Evolutionary conservation across 495 filamentous ascomycete genomes (phyloP), one percentile per base, ranked within the genome.

Genomic region (Tuber melanosporum): DNA sequence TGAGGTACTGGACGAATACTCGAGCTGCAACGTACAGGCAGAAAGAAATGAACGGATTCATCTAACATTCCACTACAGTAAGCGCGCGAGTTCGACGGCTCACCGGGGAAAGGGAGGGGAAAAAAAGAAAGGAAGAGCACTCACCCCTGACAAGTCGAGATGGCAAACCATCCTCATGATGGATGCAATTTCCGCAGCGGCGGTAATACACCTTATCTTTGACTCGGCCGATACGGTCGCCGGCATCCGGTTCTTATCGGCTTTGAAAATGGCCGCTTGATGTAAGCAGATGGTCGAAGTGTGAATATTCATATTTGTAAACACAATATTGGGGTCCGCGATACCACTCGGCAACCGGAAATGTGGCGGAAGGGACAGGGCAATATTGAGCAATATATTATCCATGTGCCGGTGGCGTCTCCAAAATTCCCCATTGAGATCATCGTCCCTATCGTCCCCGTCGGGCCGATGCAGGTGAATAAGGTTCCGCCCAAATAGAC

Each of bases 181-280:
- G 79, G 91, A 94, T n/a, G 94, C 92, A 81, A 98, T 96, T 80
- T 98, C 94, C 75, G 93, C 92, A 8, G 95, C 95, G 7, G 95
- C 94, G 39, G 95, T 93, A 75, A 98, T 93, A 80, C 96, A 98
- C 73, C 95, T 88, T 3, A 96, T 89, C 82, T 96, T 97, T 82
- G 95, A 97, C 82, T 98, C 94, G 0, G 91, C 89, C 73, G 91
- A 90, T 62, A 98, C 91, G 42, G 89, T 89, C 15, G 89, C 86
- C 6, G 94, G 90, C 80, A 98, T 87, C 73, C 89, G 88, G 84
- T 98, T 92, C 84, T 93, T 95, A 80, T 98, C 94, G 0, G 95
- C 93, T 84, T 97, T 98, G 88, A 94, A 97, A 32, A 98, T 98
- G 32, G 95, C 96, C 10, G 96, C 96, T 84, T 99, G 95, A 83